Base-by-base conservation (phyloP, 768 basidiomycete genomes). In the Leccinum fibrillosum region DNA sequence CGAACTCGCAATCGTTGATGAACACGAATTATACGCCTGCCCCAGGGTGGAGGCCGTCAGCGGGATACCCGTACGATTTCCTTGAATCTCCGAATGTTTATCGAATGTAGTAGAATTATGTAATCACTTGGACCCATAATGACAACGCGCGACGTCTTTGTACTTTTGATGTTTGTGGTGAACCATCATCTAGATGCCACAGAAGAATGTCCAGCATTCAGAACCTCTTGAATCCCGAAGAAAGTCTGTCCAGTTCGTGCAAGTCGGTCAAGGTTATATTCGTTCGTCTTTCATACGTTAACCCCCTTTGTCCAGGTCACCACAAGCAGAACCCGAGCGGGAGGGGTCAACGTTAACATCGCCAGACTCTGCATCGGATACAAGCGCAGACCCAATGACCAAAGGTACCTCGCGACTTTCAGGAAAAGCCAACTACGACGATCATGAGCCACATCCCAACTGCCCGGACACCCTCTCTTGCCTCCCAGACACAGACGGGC, bases 391-490 rank as follows among this genome's bases (percentile, higher is more conserved):
- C 39, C 64, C 70, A 19, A 69, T 69, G 58, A 62, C 35, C 48
- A 68, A 51, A 56, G 61, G 15, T 54, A 63, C 26, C 50, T 59
- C 68, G 55, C 59, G 63, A 52, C 55, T 56, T 54, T 57, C 62
- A 53, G 67, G 62, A 53, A 64, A 70, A 49, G 55, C 64, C 61
- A 60, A 64, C 65, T 69, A 59, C 57, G 69, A 72, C 42, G 78
- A 79, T 55, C 87, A 89, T 69, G 78, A 78, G 62, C 71, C 80
- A n/a, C 90, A 92, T 67, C 83, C 83, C 21, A 81, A 89, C 66
- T 92, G 90, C 64, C 90, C 90, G 32, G 85, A 91, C 69, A 85
- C 85, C 52, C 79, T 92, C 21, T 81, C 80, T 37, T 92, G 90
- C 73, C 79, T 92, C 47, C 89, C 88, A 37, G 86, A 92, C 69